These are phyloP conservation scores for Aspergillus puulaauensis DNA, from an alignment of 2,329 filamentous ascomycete genomes.

Conservation along the genomic window DNA sequence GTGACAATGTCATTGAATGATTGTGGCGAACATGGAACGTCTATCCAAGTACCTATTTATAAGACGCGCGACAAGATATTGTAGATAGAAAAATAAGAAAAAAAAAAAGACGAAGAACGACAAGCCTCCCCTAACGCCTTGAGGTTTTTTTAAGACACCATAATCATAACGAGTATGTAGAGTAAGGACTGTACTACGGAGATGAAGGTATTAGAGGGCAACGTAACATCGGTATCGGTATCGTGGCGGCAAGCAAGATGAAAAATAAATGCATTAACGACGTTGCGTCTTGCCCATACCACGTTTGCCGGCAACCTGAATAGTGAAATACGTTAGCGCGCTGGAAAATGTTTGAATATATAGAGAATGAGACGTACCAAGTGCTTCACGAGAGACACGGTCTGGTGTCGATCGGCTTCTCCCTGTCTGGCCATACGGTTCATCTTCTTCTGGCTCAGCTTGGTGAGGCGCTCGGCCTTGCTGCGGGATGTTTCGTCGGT, in stretches of 20 bases:
- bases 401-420: slow-evolving; percentile 90
- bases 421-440: slow-evolving; percentile 96
- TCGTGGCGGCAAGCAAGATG: neutral
- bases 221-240: slow-evolving; percentile 4
- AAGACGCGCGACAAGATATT: slow-evolving; percentile 22
- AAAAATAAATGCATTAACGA: slow-evolving; percentile 32
- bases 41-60: neutral
- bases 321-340: slow-evolving; percentile 7
- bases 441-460: slow-evolving; percentile 96
- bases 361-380: slow-evolving; percentile 62
- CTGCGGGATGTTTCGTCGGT: slow-evolving; percentile 63
- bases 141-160: slow-evolving; percentile 15
- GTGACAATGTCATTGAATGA: no score
- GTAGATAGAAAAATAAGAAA: slow-evolving; percentile 22
- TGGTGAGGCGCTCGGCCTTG: slow-evolving; percentile 83
- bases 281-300: slow-evolving; percentile 79
- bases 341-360: neutral
- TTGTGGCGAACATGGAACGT: neutral
- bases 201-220: neutral
- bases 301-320: slow-evolving; percentile 82
- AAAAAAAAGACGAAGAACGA: slow-evolving; percentile 22
- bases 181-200: slow-evolving; percentile 1
- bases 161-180: slow-evolving; percentile 17
- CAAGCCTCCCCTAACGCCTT: slow-evolving; percentile 14
- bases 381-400: slow-evolving; percentile 81